Conservation (phyloP, 2,329 filamentous ascomycete genomes). For the Parastagonospora avenae region DNA sequence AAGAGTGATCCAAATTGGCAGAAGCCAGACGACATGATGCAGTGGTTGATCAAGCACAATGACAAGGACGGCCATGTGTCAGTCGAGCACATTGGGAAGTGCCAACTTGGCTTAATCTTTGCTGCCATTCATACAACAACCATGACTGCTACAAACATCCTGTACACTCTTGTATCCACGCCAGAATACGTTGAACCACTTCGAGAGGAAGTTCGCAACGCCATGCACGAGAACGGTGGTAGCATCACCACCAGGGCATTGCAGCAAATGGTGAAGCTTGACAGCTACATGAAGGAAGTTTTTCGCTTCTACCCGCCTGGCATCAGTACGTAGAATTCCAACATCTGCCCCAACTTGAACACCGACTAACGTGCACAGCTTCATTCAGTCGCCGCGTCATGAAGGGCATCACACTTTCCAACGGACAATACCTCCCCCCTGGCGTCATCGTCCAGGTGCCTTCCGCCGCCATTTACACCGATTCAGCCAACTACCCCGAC, state of each 20-base stretch:
- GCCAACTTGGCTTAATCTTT: slow-evolving; percentile 34
- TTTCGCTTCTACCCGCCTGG: slow-evolving; percentile 31
- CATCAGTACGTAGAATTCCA: slow-evolving; percentile 20
- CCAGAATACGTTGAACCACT: slow-evolving; percentile 52
- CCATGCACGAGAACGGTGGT: slow-evolving; percentile 43
- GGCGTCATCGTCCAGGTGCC: slow-evolving; percentile 43
- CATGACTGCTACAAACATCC: slow-evolving; percentile 29
- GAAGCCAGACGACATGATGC: slow-evolving; percentile 45
- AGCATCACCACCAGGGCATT: slow-evolving; percentile 35
- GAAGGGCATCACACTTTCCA: slow-evolving; percentile 58
- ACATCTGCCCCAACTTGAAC: background rate
- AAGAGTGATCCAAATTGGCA: slow-evolving; percentile 35
- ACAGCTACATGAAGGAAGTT: slow-evolving; percentile 45
- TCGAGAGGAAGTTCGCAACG: slow-evolving; percentile 47
- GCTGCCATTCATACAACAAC: slow-evolving; percentile 41
- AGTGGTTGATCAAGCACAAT: slow-evolving; percentile 42
- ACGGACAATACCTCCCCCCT: slow-evolving; percentile 55
- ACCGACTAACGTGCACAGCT: slow-evolving; percentile 12
- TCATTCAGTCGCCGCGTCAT: slow-evolving; percentile 59
- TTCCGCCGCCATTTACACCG: slow-evolving; percentile 31
- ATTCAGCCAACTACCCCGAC: slow-evolving; percentile 27
- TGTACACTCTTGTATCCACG: slow-evolving; percentile 37
- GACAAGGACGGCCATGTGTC: slow-evolving; percentile 10
- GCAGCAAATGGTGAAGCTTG: slow-evolving; percentile 43
- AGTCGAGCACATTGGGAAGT: slow-evolving; percentile 8